Evolutionary conservation across 2,329 filamentous ascomycete species (phyloP).

Genomic region (Alternaria sp.): DNA sequence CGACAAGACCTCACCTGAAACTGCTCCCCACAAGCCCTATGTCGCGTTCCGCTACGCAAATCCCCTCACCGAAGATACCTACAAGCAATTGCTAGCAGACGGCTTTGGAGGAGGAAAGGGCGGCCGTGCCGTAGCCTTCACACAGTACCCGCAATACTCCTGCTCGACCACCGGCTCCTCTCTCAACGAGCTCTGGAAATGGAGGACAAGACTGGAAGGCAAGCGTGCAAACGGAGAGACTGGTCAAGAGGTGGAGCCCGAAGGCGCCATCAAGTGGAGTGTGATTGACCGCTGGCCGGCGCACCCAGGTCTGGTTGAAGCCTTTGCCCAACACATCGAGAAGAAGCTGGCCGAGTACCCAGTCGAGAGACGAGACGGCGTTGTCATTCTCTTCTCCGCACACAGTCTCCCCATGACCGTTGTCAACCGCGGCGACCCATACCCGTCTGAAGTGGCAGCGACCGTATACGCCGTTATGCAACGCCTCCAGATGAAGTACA

Average conservation of each 20-base stretch:
- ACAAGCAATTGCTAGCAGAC: slow-evolving; percentile 79
- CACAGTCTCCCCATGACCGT: slow-evolving; percentile 97
- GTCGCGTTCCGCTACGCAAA: slow-evolving; percentile 96
- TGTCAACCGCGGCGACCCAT: slow-evolving; percentile 94
- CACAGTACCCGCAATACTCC: slow-evolving; percentile 97
- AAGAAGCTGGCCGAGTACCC: slow-evolving; percentile 84
- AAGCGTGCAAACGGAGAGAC: slow-evolving; percentile 62
- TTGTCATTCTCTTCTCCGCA: slow-evolving; percentile 90
- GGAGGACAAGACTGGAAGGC: slow-evolving; percentile 85
- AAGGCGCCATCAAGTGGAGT: slow-evolving; percentile 88
- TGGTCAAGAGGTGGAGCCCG: slow-evolving; percentile 51
- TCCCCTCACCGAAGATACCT: slow-evolving; percentile 94
- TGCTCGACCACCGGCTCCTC: slow-evolving; percentile 97
- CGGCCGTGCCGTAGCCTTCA: slow-evolving; percentile 95
- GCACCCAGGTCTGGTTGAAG: slow-evolving; percentile 88
- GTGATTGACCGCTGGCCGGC: slow-evolving; percentile 97
- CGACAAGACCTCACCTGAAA: slow-evolving; percentile 88
- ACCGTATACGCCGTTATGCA: slow-evolving; percentile 98
- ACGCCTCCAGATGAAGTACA: slow-evolving; percentile 83
- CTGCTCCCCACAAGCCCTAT: slow-evolving; percentile 95
- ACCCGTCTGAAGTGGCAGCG: slow-evolving; percentile 92
- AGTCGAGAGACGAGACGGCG: slow-evolving; percentile 76
- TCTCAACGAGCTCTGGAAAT: slow-evolving; percentile 97
- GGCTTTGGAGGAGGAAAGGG: slow-evolving; percentile 89
- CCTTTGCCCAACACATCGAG: slow-evolving; percentile 92